Base-by-base conservation (phyloP, 495 filamentous ascomycete species). In the Penicillium desertorum region DNA sequence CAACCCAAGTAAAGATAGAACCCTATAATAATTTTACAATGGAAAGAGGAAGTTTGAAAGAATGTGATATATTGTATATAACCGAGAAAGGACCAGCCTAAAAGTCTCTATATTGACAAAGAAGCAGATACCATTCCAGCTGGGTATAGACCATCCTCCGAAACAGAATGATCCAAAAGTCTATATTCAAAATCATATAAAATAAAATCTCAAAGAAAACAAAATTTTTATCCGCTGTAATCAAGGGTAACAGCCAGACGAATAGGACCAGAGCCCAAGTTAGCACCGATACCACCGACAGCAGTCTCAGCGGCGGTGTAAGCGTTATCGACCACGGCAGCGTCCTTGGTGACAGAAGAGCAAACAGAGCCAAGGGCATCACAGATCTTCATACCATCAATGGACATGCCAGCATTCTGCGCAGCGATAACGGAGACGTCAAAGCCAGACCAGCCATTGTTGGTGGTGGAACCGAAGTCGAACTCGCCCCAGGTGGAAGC, bases 401-500 rank as follows among this genome's bases (percentile, higher is more conserved):
- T 62, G 14, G 60, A 47, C 19, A 67, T 41, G 8, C 62, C 64
- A 17, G 70, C 70, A n/a, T 66, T 64, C 66, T 74, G 63, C 16
- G 74, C 67, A 32, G 62, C 51, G 45, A 77, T 77, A n/a, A 65
- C 68, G 14, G 71, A 74, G 45, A 77, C 74, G 55, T 77, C 74
- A 41, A 74, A 77, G 20, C 74, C 74, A 51, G 71, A 74, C 72
- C 73, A 74, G 60, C 61, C 69, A 29, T 23, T 53, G 67, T 78
- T 76, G 51, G 34, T 57, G 36, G 65, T 50, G 20, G 65, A 70
- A 41, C 65, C 69, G 32, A 76, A 72, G 57, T 75, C 73, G 49
- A 78, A 78, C 51, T 78, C 75, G 52, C 73, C 73, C 75, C 75
- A 78, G 67, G 74, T 76, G 52, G 64, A 62, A 51, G 72, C 65